These are phyloP conservation scores for Mycena citricolor DNA, from an alignment of 1,284 basidiomycete species.

Conservation along the genomic window DNA sequence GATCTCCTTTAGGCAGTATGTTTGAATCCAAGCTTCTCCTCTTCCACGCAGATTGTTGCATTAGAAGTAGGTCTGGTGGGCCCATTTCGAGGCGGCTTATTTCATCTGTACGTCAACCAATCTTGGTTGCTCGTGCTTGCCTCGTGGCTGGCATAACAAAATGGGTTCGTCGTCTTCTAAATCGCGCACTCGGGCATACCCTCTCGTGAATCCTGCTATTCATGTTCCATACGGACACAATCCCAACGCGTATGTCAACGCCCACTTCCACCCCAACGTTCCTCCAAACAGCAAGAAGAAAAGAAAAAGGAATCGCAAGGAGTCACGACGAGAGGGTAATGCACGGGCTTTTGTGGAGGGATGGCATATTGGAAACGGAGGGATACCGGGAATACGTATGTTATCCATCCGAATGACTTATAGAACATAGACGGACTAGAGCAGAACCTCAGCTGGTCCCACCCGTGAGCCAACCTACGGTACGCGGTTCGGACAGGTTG, in stretches of 20 bases:
- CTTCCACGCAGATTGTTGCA: no score
- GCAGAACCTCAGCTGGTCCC: no score
- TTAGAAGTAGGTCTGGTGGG: no score
- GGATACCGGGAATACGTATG: no score
- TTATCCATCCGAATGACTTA: no score
- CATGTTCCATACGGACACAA: conserved; percentile 16
- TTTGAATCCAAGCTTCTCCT: no score
- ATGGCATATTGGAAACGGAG: conserved; percentile 9
- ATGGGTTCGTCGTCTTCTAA: conserved; percentile 22
- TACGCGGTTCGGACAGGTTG: no score
- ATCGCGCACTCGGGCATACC: conserved; percentile 10
- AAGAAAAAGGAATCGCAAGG: conserved; percentile 17
- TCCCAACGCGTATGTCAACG: conserved; percentile 13
- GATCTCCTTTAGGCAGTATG: no score
- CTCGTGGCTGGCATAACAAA: conserved; percentile 15
- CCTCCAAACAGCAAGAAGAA: conserved; percentile 1
- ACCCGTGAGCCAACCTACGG: no score
- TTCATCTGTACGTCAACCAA: background rate
- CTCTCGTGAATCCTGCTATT: conserved; percentile 15
- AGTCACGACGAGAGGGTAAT: conserved; percentile 6
- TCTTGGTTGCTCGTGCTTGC: conserved; percentile 4
- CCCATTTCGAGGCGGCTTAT: background rate
- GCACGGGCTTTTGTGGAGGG: conserved; percentile 18
- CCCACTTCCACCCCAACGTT: conserved; percentile 12
- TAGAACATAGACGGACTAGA: no score